Conservation (phyloP, 1,284 basidiomycete genomes). For the Coriolopsis trogii region DNA sequence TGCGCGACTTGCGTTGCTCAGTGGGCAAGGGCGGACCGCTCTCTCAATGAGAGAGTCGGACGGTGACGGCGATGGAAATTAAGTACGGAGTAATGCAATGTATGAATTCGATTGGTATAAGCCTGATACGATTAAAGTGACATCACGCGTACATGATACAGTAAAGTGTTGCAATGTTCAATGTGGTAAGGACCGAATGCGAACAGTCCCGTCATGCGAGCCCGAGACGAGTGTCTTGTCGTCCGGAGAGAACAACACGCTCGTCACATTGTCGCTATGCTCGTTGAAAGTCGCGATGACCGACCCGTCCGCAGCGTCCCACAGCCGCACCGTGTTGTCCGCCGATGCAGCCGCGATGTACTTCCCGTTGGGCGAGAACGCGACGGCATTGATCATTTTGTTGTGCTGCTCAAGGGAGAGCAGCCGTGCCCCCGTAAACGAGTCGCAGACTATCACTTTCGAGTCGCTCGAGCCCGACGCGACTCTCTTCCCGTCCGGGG, state of each 20-base stretch:
- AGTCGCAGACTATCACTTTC: slow-evolving; percentile 22
- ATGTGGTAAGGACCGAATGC: slow-evolving; percentile 4
- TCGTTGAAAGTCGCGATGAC: slow-evolving; percentile 8
- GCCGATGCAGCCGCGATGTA: slow-evolving; percentile 24
- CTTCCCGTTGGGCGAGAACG: slow-evolving; percentile 26
- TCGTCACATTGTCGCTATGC: slow-evolving; percentile 21
- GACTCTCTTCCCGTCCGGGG: too few species aligned
- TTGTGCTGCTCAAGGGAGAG: slow-evolving; percentile 19
- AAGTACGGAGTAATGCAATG: too few species aligned
- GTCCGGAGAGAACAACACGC: slow-evolving; percentile 22
- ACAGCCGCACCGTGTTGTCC: slow-evolving; percentile 30
- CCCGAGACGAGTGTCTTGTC: slow-evolving; percentile 18
- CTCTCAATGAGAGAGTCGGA: too few species aligned
- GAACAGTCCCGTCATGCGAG: slow-evolving; percentile 19
- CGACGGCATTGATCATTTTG: slow-evolving; percentile 20
- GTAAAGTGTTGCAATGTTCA: too few species aligned
- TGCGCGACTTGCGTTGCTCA: too few species aligned
- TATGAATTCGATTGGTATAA: too few species aligned
- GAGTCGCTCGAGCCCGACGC: slow-evolving; percentile 20
- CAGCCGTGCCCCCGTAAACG: slow-evolving; percentile 18
- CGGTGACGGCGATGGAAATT: too few species aligned
- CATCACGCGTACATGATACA: too few species aligned
- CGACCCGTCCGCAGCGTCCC: slow-evolving; percentile 19
- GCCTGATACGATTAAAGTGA: too few species aligned
- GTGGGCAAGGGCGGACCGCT: too few species aligned